Base-by-base conservation (phyloP, 2,329 filamentous ascomycete genomes). In the Ophiostoma angusticollis region DNA sequence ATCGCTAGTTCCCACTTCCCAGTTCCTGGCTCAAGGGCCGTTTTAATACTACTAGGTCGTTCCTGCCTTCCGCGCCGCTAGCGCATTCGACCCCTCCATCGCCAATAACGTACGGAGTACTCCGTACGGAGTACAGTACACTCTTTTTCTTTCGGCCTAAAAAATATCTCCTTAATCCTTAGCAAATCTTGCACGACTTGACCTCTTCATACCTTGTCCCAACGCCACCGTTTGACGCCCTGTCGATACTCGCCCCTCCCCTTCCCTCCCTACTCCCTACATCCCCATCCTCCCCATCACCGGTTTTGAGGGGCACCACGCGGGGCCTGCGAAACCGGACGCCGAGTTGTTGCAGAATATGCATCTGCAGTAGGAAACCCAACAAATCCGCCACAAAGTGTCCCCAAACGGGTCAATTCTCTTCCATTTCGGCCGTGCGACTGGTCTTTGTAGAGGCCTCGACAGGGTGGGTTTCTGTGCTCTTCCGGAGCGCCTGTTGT, bases 21-120 rank as follows among this genome's bases (percentile, higher is more conserved):
- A 37, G 18, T 30, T 30, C 25, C 13, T 30, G 23, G 35, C 11
- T 37, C 29, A n/a, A n/a, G n/a, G n/a, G 36, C 11, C 7, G 22
- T 5, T 30, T 29, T 18, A 21, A 3, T 17, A 24, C 34, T 25
- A 17, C 21, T 18, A 23, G 17, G 11, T 4, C 19, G n/a, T 29
- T 27, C 21, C 28, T 7, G 23, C 30, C 30, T 22, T 40, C n/a
- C 31, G 31, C 30, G 31, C 37, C 25, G 34, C 31, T 39, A 39
- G 37, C 37, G 37, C 24, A 39, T 14, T 39, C 18, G 23, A 39
- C 37, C 36, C 37, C 37, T 39, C 37, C 37, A 39, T 34, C 37
- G 27, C 37, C 24, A 33, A n/a, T n/a, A n/a, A n/a, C n/a, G 23
- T 13, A 8, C 23, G 23, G 8, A 25, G 23, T n/a, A n/a, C n/a